Evolutionary conservation across 2,329 filamentous ascomycete species (phyloP).

Genomic region (Cryphonectria japonica): DNA sequence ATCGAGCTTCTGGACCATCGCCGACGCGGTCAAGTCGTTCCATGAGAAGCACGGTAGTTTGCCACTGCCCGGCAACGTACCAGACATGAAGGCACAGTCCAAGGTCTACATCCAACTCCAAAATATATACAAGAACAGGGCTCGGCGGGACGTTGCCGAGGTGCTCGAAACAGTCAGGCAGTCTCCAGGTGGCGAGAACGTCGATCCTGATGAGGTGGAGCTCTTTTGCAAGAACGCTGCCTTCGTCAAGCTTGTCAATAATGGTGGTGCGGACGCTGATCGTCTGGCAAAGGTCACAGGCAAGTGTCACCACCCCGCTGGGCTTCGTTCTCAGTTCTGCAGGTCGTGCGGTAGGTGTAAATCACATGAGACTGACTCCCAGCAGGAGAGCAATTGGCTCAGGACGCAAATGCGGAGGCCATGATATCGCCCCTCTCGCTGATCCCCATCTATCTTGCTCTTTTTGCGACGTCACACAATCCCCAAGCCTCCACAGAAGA

Average conservation of each 20-base stretch:
- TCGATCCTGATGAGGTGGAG: slow-evolving; percentile 78
- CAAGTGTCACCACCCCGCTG: slow-evolving; percentile 43
- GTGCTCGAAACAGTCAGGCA: slow-evolving; percentile 68
- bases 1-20: slow-evolving; percentile 86
- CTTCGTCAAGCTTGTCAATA: slow-evolving; percentile 85
- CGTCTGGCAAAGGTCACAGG: slow-evolving; percentile 57
- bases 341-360: not conserved
- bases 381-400: slow-evolving; percentile 57
- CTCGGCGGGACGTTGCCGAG: slow-evolving; percentile 75
- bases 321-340: not conserved
- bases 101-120: slow-evolving; percentile 88
- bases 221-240: slow-evolving; percentile 94
- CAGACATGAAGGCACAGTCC: slow-evolving; percentile 97
- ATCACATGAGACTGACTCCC: slow-evolving; percentile 34
- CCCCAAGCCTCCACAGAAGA: slow-evolving; percentile 52
- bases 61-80: slow-evolving; percentile 83
- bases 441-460: slow-evolving; percentile 70
- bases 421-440: slow-evolving; percentile 61
- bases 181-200: slow-evolving; percentile 50
- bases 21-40: slow-evolving; percentile 77
- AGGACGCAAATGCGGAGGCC: slow-evolving; percentile 55
- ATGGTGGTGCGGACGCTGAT: slow-evolving; percentile 47
- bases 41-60: slow-evolving; percentile 72
- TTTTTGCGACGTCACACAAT: slow-evolving; percentile 57
- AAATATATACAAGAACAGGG: slow-evolving; percentile 90